phyloP scores from a whole-genome alignment of 345 rosid species.

The Eucalyptus sideroxylon region DNA sequence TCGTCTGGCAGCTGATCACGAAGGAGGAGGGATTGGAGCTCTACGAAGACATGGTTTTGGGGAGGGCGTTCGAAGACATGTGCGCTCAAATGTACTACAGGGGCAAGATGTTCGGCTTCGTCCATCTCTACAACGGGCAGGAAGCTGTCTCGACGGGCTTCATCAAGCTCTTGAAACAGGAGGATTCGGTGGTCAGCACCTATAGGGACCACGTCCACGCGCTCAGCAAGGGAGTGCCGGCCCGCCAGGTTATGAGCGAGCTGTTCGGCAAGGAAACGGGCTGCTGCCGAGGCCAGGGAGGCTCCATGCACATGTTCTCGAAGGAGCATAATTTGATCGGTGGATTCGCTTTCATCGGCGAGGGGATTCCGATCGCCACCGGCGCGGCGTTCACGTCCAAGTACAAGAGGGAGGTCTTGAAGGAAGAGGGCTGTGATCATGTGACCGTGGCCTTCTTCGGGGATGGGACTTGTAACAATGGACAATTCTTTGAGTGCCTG shows the following conservation, averaged over 20 bases:
- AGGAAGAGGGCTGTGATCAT: constrained; percentile 23
- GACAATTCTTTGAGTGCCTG: constrained; percentile 57
- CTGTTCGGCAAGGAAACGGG: constrained; percentile 56
- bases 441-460: constrained; percentile 51
- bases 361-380: constrained; percentile 50
- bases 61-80: constrained; percentile 52
- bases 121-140: constrained; percentile 54
- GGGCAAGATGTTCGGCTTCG: constrained; percentile 58
- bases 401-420: constrained; percentile 39
- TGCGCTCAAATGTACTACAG: constrained; percentile 58
- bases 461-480: constrained; percentile 52
- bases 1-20: constrained; percentile 21
- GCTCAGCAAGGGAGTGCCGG: constrained; percentile 44
- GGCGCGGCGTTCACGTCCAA: constrained; percentile 46
- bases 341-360: constrained; percentile 58
- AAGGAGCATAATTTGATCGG: constrained; percentile 50
- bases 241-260: constrained; percentile 55
- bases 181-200: constrained; percentile 38
- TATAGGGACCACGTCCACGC: constrained; percentile 56
- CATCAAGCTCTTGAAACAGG: constrained; percentile 34
- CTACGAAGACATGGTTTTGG: constrained; percentile 48
- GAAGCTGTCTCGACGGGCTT: constrained; percentile 56
- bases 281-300: constrained; percentile 52
- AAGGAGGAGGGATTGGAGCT: constrained; percentile 44
- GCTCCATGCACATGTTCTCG: constrained; percentile 61